Evolutionary conservation across 148 eudicot species (phyloP).

Genomic region (Cornus kousa): DNA sequence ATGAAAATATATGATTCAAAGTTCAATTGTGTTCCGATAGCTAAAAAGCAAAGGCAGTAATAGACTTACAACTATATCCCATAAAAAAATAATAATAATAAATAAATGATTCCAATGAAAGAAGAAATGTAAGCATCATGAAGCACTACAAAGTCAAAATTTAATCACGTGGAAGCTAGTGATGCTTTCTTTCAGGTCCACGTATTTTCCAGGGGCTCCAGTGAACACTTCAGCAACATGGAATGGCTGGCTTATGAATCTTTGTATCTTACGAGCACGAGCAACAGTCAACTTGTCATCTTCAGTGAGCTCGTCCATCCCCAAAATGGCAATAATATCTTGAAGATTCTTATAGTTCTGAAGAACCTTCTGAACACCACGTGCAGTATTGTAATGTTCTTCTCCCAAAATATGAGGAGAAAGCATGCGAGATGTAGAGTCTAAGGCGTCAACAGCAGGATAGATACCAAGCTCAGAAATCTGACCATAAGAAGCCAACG

Average conservation of each 20-base stretch:
- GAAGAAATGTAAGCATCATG: not conserved
- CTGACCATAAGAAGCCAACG: slow-evolving; percentile 17
- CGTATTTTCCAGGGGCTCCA: slow-evolving; percentile 72
- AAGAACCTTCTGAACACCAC: slow-evolving; percentile 70
- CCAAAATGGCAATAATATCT: slow-evolving; percentile 71
- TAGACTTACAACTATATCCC: too few species aligned
- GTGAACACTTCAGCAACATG: slow-evolving; percentile 74
- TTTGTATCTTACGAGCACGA: slow-evolving; percentile 75
- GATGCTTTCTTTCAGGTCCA: slow-evolving; percentile 64
- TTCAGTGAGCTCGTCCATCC: slow-evolving; percentile 79
- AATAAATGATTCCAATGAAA: not conserved
- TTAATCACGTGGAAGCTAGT: slow-evolving; percentile 56
- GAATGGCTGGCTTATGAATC: slow-evolving; percentile 76
- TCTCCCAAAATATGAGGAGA: slow-evolving; percentile 66
- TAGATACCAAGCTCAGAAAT: slow-evolving; percentile 77
- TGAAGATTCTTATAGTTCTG: slow-evolving; percentile 73
- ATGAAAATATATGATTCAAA: too few species aligned
- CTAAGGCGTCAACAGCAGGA: slow-evolving; percentile 66
- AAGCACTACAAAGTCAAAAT: not conserved
- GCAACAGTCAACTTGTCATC: slow-evolving; percentile 71
- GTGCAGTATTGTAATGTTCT: slow-evolving; percentile 69
- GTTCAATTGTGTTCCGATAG: not conserved
- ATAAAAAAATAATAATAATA: too few species aligned
- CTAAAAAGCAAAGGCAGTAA: not conserved
- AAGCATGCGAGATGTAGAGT: slow-evolving; percentile 67